Evolutionary conservation across 140 eudicot genomes (phyloP), one percentile per base, ranked within the genome.

Genomic region (Cichorium intybus): DNA sequence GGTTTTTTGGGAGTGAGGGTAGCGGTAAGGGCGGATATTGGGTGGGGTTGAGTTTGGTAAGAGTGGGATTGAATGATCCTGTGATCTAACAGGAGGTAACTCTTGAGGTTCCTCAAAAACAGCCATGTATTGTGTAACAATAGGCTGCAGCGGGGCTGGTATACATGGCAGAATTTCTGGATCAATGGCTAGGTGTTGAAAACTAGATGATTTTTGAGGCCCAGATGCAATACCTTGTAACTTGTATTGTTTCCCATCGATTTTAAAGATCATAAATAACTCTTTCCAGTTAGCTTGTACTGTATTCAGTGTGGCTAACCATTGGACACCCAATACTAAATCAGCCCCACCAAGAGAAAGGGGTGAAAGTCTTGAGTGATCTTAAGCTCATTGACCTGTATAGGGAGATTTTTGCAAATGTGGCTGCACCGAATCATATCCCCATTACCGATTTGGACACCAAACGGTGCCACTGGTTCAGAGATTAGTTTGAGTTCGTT

Each of bases 71-170:
- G 33, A 20, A 8, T 61, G 68, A 37, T 12, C 23, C 6, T 61
- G 54, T 4, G 54, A 20, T 0, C 37, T 11, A 6, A 2, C 1
- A 1, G 54, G 55, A 0, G 68, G 68, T 5, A 61, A 14, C 3
- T 5, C 1, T 12, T 61, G 24, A 1, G 53, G 68, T 61, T 61
- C 68, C n/a, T 60, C 49, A 34, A 60, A 60, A 12, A 60, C 49
- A 4, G 2, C 0, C 28, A 2, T 7, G 49, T 31, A 60, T 34
- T 24, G n/a, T 2, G 5, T 26, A 2, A 26, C 28, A 26, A 55
- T 9, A 14, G 61, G 39, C 14, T 60, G 50, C 0, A 60, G 29
- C 4, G 29, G 29, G 29, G 29, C 4, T 2, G 29, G 29, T 1
- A 4, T 5, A 9, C 7, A 34, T 10, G 7, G 12, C 29, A 24